Evolutionary conservation across 2,329 filamentous ascomycete genomes (phyloP).

Genomic region (Fusarium cicatricum): DNA sequence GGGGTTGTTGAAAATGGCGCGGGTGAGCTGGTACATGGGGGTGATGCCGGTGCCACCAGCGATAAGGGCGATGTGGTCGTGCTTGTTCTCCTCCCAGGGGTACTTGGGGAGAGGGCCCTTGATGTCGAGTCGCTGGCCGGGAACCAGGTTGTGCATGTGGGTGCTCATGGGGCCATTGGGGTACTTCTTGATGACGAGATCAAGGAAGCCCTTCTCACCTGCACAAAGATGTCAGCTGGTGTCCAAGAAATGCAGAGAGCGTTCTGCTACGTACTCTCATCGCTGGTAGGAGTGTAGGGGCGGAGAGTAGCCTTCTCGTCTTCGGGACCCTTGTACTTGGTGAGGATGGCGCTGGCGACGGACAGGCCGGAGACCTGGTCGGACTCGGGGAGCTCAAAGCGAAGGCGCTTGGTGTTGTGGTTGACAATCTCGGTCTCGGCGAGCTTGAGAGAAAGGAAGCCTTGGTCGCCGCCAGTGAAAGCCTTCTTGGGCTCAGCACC

Average conservation of each 20-base stretch:
- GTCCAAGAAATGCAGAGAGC: neutral
- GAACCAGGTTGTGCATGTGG: constrained; percentile 83
- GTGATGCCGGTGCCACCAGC: constrained; percentile 98
- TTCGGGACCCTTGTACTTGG: constrained; percentile 87
- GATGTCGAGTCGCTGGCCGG: constrained; percentile 85
- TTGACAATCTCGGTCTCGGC: constrained; percentile 81
- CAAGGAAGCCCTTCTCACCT: constrained; percentile 82
- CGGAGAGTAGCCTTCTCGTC: constrained; percentile 87
- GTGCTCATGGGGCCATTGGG: constrained; percentile 89
- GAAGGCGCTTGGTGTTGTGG: constrained; percentile 93
- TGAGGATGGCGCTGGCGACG: constrained; percentile 86
- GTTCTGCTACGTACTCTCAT: constrained; percentile 69
- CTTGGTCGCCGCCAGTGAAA: constrained; percentile 87
- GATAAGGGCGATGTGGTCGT: constrained; percentile 84
- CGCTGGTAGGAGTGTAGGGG: constrained; percentile 91
- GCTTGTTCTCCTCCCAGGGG: constrained; percentile 88
- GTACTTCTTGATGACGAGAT: constrained; percentile 93
- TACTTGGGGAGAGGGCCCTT: constrained; percentile 98
- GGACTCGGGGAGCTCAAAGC: constrained; percentile 85
- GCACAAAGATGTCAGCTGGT: constrained; percentile 14
- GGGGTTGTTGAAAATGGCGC: constrained; percentile 94
- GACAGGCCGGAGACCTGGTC: constrained; percentile 85
- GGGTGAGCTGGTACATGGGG: constrained; percentile 95
- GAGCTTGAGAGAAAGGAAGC: constrained; percentile 83
- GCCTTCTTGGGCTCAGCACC: constrained; percentile 62